A percentile compares a stretch with the other conserved stretches of the same genome.
Conservation (phyloP, 2,329 filamentous ascomycete species). For the Dactylellina leptospora region DNA sequence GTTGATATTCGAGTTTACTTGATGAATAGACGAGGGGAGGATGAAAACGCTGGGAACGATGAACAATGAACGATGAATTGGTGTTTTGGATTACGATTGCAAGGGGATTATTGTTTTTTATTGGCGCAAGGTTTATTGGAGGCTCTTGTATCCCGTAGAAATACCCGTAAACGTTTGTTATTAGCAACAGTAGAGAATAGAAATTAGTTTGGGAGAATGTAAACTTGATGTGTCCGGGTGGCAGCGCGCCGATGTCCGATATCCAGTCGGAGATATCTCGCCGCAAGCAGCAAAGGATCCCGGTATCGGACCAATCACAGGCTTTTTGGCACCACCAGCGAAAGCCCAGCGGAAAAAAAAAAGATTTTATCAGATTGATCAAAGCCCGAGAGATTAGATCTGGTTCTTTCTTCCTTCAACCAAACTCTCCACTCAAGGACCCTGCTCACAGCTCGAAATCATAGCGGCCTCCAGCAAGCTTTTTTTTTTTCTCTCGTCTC, state of each 20-base stretch:
- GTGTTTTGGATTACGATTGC: too few species aligned
- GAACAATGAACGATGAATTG: too few species aligned
- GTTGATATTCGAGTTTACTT: conserved; percentile 38
- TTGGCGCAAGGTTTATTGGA: too few species aligned
- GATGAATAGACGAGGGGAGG: conserved; percentile 17
- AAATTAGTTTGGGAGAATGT: too few species aligned
- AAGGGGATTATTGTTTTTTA: too few species aligned
- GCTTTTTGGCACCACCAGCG: conserved; percentile 4
- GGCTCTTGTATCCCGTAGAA: too few species aligned
- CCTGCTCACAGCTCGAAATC: conserved; percentile 31
- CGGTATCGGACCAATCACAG: conserved; percentile 48
- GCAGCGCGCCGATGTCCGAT: conserved; percentile 29
- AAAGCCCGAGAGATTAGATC: conserved; percentile 45
- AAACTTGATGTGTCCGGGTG: too few species aligned
- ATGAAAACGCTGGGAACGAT: too few species aligned
- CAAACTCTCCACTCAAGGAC: conserved; percentile 17
- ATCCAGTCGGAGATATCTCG: conserved; percentile 6
- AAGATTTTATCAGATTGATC: conserved; percentile 52
- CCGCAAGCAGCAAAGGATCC: not conserved
- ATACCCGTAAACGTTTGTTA: too few species aligned
- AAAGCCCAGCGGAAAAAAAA: conserved; percentile 30
- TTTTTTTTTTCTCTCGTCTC: too few species aligned
- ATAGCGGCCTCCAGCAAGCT: not conserved
- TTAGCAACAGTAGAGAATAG: too few species aligned
- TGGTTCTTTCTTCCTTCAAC: conserved; percentile 6